Percentiles rank a stretch among this genome's conserved stretches.
These are phyloP conservation scores for Fusarium sp. DNA, from an alignment of 2,329 filamentous ascomycete species.

Conservation along the genomic window DNA sequence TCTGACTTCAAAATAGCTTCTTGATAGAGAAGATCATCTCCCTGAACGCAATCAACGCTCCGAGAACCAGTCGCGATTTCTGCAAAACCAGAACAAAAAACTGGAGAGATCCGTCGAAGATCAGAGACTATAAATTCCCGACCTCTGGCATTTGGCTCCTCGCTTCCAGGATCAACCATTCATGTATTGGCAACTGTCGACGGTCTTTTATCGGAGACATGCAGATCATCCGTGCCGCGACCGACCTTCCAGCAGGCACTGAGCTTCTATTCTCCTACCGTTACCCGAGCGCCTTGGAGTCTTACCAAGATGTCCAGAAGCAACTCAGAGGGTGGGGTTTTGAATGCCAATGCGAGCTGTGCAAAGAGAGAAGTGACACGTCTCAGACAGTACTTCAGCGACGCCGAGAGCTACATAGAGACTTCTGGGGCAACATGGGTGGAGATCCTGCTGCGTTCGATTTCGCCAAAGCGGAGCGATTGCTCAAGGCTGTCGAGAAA, in stretches of 20 bases:
- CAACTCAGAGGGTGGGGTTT: conserved; percentile 59
- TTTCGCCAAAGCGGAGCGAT: conserved; percentile 7
- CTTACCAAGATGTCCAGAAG: conserved; percentile 48
- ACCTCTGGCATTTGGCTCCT: conserved; percentile 62
- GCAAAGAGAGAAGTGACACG: conserved; percentile 50
- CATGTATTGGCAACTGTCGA: conserved; percentile 62
- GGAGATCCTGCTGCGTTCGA: neutral
- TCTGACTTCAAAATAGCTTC: conserved; percentile 54
- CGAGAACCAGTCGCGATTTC: conserved; percentile 41
- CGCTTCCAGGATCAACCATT: conserved; percentile 68
- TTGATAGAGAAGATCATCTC: conserved; percentile 60
- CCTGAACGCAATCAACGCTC: conserved; percentile 61
- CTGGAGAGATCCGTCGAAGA: neutral
- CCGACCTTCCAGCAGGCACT: conserved; percentile 59
- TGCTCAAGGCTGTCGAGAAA: conserved; percentile 43
- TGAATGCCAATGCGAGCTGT: conserved; percentile 59
- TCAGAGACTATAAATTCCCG: neutral
- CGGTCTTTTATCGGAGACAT: conserved; percentile 70
- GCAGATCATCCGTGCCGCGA: conserved; percentile 64
- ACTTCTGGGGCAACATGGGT: conserved; percentile 29
- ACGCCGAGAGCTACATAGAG: conserved; percentile 29
- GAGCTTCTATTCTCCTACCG: conserved; percentile 64
- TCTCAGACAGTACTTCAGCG: conserved; percentile 15
- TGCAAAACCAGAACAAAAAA: neutral
- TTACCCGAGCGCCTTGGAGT: conserved; percentile 48